A percentile compares a stretch with the other conserved stretches of the same genome.
Conservation (phyloP, 192 early-diverging fungal genomes). For the Umbelopsis ramanniana region DNA sequence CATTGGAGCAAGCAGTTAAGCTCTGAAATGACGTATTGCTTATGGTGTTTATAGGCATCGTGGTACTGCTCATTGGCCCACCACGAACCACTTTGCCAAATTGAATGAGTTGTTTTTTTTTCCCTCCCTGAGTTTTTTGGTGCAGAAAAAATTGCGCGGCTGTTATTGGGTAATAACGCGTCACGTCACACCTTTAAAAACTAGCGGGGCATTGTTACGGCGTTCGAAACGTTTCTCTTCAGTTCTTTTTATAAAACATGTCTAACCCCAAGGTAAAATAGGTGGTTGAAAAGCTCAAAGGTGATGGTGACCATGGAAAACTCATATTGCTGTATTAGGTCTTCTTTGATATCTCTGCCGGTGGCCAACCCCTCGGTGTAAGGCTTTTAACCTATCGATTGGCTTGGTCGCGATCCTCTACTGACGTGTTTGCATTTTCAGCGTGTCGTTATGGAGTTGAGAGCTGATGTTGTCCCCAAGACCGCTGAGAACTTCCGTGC, state of each 20-base stretch:
- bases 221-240: slow-evolving; percentile 25
- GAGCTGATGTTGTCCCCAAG: slow-evolving; percentile 68
- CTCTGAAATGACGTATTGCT: not conserved
- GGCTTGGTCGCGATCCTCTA: not conserved
- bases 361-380: slow-evolving; percentile 51
- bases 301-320: not conserved
- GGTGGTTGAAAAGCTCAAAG: not conserved
- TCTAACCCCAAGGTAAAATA: slow-evolving; percentile 30
- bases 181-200: slow-evolving; percentile 21
- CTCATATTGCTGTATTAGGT: slow-evolving; percentile 38
- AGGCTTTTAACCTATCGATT: slow-evolving; percentile 23
- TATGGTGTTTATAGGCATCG: not conserved
- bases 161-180: slow-evolving; percentile 13
- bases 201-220: slow-evolving; percentile 9
- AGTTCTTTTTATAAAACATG: slow-evolving; percentile 25
- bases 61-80: not conserved
- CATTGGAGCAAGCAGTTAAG: too few relatives aligned
- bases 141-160: not conserved
- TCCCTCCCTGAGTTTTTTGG: not conserved
- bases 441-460: slow-evolving; percentile 69
- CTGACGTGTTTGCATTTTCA: slow-evolving; percentile 25
- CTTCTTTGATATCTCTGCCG: slow-evolving; percentile 71
- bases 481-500: slow-evolving; percentile 98
- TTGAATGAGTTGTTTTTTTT: not conserved
- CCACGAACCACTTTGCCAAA: not conserved